A percentile compares a stretch with the other conserved stretches of the same genome.
Conservation (phyloP, 495 filamentous ascomycete species). For the Podospora australis region DNA sequence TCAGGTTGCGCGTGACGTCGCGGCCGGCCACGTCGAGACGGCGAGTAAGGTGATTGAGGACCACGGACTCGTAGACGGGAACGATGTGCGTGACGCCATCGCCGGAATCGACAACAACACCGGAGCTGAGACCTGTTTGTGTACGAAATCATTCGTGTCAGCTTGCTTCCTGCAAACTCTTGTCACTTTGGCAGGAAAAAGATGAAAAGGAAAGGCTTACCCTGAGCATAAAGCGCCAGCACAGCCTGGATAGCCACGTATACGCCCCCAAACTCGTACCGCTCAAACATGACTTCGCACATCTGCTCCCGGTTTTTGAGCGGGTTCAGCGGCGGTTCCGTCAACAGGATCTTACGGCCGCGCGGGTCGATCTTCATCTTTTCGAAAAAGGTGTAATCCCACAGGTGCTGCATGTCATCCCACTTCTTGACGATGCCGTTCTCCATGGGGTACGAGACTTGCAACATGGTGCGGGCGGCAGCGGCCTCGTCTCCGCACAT, state of each 20-base stretch:
- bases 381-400: slow-evolving; percentile 97
- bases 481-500: slow-evolving; percentile 99
- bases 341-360: slow-evolving; percentile 94
- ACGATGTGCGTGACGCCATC: slow-evolving; percentile 98
- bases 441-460: slow-evolving; percentile 99
- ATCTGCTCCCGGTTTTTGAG: slow-evolving; percentile 93
- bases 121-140: slow-evolving; percentile 76
- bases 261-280: slow-evolving; percentile 91
- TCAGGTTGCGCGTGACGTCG: slow-evolving; percentile 95
- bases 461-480: slow-evolving; percentile 89
- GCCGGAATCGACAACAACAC: slow-evolving; percentile 95
- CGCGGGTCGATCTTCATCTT: slow-evolving; percentile 90
- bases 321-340: slow-evolving; percentile 96
- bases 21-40: slow-evolving; percentile 92
- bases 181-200: too few species aligned
- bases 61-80: slow-evolving; percentile 93
- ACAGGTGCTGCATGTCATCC: slow-evolving; percentile 99
- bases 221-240: slow-evolving; percentile 94
- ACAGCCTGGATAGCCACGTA: slow-evolving; percentile 99
- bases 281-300: slow-evolving; percentile 98
- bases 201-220: slow-evolving; percentile 38
- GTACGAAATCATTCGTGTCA: too few species aligned
- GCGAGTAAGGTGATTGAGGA: slow-evolving; percentile 92
- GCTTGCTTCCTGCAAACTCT: too few species aligned
- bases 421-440: slow-evolving; percentile 98